phyloP scores from a whole-genome alignment of 2,329 filamentous ascomycete genomes.

The Neonectria hederae region DNA sequence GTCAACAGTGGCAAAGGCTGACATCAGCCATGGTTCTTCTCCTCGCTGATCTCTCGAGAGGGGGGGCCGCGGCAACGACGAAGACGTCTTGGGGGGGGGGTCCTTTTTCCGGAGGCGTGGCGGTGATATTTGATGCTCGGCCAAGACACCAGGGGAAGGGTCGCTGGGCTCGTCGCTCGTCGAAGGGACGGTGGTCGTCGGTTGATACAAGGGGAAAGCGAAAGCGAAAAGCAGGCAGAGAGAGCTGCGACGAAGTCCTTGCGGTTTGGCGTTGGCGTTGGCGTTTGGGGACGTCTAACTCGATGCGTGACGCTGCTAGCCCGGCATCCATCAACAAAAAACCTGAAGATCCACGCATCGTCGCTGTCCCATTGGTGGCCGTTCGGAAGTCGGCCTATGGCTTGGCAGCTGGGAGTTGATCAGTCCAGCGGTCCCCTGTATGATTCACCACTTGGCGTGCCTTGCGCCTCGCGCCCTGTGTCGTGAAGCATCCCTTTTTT shows the following conservation, averaged over 20 bases:
- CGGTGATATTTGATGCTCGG: neutral
- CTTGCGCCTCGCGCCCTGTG: too few relatives aligned
- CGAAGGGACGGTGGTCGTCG: too few relatives aligned
- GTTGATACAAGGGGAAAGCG: neutral
- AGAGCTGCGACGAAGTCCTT: too few relatives aligned
- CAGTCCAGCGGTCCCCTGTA: neutral
- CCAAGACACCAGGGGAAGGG: too few relatives aligned
- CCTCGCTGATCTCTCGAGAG: neutral
- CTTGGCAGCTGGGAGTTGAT: too few relatives aligned
- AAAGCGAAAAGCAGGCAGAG: neutral
- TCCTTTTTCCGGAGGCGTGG: neutral
- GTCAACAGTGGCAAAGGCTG: too few relatives aligned
- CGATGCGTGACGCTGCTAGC: neutral
- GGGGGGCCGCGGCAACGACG: too few relatives aligned
- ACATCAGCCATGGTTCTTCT: neutral
- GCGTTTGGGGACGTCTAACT: neutral
- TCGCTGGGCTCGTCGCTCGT: too few relatives aligned
- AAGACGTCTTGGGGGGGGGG: neutral
- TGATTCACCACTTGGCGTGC: neutral
- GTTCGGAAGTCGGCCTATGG: neutral
- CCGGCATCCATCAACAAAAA: neutral
- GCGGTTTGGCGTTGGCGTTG: neutral
- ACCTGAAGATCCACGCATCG: neutral
- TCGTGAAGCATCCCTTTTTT: neutral
- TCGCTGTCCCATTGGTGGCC: neutral